These are phyloP conservation scores for Solanum chacoense DNA, from an alignment of 305 asterid species.

Conservation along the genomic window DNA sequence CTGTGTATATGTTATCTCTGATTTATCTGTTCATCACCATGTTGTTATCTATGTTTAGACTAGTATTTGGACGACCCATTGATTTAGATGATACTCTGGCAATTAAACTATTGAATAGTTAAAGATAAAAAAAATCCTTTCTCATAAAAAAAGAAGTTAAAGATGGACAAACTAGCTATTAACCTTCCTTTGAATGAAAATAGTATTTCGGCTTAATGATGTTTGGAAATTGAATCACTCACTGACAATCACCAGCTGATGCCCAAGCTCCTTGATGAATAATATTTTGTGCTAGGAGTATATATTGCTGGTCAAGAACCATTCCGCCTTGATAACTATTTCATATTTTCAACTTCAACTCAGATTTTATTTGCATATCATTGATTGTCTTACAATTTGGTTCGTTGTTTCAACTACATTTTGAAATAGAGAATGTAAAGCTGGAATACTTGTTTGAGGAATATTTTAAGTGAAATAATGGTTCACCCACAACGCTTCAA, in stretches of 20 bases:
- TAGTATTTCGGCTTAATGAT: not conserved
- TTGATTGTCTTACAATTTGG: not conserved
- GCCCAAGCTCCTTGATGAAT: not conserved
- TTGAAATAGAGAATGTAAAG: not conserved
- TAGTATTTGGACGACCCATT: not conserved
- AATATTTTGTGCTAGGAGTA: not conserved
- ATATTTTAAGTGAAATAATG: not conserved
- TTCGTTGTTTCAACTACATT: not conserved
- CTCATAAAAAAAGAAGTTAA: not conserved
- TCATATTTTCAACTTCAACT: not conserved
- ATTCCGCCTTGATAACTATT: not conserved
- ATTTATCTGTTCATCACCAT: not conserved
- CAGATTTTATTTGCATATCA: not conserved
- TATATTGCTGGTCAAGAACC: not conserved
- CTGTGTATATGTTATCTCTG: not conserved
- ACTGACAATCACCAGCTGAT: not conserved
- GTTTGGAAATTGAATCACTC: not conserved
- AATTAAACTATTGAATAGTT: not conserved
- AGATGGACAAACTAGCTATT: not conserved
- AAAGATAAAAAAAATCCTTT: not conserved
- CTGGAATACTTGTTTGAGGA: not conserved
- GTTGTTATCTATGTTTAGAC: not conserved
- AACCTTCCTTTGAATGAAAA: not conserved
- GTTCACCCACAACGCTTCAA: not conserved
- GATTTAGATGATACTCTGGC: not conserved